phyloP scores from a whole-genome alignment of 768 basidiomycete species.

The Termitomyces sp. region DNA sequence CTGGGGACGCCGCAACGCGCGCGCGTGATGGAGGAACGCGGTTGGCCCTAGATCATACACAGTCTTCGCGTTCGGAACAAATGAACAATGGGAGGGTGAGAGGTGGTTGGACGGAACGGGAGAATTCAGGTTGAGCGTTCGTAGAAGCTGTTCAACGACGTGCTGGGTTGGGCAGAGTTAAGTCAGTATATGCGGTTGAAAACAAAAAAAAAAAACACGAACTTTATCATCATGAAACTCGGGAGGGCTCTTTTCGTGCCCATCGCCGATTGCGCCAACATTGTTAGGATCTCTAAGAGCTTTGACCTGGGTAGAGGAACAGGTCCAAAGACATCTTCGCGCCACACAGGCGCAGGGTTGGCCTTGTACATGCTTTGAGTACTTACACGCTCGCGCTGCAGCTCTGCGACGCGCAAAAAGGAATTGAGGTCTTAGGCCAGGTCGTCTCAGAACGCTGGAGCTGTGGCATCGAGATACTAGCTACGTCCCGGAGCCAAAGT shows the following conservation, averaged over 20 bases:
- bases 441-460: conserved; percentile 60
- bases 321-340: conserved; percentile 67
- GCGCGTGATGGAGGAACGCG: conserved; percentile 20
- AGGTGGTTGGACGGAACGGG: conserved; percentile 66
- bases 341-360: conserved; percentile 22
- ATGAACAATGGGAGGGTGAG: conserved; percentile 54
- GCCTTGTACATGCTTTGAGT: conserved; percentile 13
- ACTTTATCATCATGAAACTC: conserved; percentile 30
- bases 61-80: conserved; percentile 46
- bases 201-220: not conserved
- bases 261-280: conserved; percentile 77
- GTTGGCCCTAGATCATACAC: conserved; percentile 47
- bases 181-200: not conserved
- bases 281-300: conserved; percentile 9
- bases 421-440: conserved; percentile 68
- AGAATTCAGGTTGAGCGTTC: conserved; percentile 74
- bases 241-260: conserved; percentile 57
- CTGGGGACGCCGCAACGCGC: too few relatives aligned
- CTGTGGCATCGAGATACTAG: conserved; percentile 82
- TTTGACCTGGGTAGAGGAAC: conserved; percentile 23
- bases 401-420: conserved; percentile 49
- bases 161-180: conserved; percentile 36
- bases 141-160: conserved; percentile 75
- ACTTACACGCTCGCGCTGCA: conserved; percentile 26
- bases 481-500: too few relatives aligned